Conservation (phyloP, 495 filamentous ascomycete genomes). For the Trichocladium uniseriatum region DNA sequence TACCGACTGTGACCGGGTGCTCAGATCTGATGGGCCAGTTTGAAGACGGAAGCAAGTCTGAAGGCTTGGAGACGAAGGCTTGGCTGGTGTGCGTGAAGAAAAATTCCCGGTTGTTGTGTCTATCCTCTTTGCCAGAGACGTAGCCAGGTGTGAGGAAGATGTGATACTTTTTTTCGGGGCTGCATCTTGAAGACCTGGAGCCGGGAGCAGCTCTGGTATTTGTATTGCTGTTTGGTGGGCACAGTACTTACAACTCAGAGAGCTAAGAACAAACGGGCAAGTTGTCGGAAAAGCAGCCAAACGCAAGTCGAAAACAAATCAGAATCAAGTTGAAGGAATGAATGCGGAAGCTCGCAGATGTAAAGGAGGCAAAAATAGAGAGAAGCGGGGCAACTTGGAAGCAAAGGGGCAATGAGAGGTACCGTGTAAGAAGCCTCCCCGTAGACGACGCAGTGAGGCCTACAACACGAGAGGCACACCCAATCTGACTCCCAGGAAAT, state of each 20-base stretch:
- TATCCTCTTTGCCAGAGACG: no score
- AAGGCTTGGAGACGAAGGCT: slow-evolving; percentile 3
- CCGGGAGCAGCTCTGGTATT: neutral
- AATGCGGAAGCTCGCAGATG: neutral
- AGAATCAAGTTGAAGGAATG: neutral
- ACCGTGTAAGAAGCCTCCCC: neutral
- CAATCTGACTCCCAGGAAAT: no score
- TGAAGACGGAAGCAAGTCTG: neutral
- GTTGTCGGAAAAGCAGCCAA: neutral
- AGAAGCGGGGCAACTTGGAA: neutral
- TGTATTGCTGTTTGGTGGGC: neutral
- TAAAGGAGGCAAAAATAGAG: neutral
- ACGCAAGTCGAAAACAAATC: no score
- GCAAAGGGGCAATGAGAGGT: neutral
- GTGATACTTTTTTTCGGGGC: neutral
- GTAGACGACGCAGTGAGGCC: slow-evolving; percentile 1
- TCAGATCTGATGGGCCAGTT: neutral
- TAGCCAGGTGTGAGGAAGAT: neutral
- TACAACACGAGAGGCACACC: neutral
- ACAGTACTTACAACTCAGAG: no score
- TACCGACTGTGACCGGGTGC: neutral
- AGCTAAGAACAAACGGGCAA: neutral
- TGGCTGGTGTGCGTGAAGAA: no score
- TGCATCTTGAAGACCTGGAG: neutral
- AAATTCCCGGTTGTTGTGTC: no score